Evolutionary conservation across 176 grass and related monocot species (phyloP).

Genomic region (Poa annua): DNA sequence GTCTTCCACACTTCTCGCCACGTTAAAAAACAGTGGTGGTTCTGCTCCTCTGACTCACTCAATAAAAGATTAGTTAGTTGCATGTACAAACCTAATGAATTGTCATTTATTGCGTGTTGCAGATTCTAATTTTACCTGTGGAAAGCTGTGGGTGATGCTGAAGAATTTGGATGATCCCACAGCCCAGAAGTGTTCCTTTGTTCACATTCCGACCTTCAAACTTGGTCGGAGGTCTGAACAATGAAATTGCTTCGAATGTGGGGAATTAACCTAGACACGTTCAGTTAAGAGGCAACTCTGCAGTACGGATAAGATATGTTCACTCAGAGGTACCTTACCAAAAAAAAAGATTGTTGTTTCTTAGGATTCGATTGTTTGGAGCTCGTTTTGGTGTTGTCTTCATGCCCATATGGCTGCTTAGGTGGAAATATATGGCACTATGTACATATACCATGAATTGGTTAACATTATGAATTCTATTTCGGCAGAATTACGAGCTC

Average conservation of each 20-base stretch:
- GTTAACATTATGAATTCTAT: background rate
- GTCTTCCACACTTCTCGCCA: background rate
- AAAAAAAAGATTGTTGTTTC: background rate
- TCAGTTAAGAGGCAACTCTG: background rate
- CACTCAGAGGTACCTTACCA: background rate
- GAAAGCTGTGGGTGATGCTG: conserved; percentile 28
- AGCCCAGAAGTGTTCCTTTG: background rate
- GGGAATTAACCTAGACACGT: background rate
- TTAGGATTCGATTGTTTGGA: conserved; percentile 2
- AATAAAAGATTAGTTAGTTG: background rate
- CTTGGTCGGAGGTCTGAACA: background rate
- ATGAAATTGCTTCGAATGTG: conserved; percentile 11
- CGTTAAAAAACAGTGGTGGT: background rate
- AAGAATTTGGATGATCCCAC: conserved; percentile 5
- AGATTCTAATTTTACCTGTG: conserved; percentile 27
- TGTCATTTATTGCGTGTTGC: background rate
- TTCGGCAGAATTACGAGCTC: background rate
- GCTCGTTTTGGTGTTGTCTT: background rate
- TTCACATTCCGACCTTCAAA: background rate
- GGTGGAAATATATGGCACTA: background rate
- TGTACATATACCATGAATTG: background rate
- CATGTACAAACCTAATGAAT: conserved; percentile 2
- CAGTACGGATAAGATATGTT: background rate
- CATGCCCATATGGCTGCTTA: background rate
- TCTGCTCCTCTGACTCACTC: background rate